Conservation (phyloP, 768 basidiomycete genomes). For the Rhodosporidiobolus odoratus region DNA sequence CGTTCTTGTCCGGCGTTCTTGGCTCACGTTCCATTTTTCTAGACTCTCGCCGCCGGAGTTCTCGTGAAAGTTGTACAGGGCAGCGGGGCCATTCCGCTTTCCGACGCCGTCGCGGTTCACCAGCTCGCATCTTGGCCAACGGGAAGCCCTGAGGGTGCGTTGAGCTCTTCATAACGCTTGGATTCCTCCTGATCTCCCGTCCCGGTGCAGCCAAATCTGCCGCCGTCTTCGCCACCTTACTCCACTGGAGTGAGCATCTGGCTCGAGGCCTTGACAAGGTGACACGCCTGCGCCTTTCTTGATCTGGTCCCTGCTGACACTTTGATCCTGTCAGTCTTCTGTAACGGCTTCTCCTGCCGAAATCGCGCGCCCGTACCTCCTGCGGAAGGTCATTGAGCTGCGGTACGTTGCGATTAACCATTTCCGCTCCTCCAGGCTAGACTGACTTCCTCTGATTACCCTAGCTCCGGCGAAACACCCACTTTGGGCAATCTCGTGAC, state of each 20-base stretch:
- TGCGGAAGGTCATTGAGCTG: conserved; percentile 41
- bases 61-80: conserved; percentile 26
- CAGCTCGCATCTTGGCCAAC: conserved; percentile 32
- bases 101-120: conserved; percentile 28
- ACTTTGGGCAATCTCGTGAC: conserved; percentile 27
- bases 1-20: background rate
- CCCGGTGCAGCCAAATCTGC: conserved; percentile 14
- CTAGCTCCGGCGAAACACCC: conserved; percentile 19
- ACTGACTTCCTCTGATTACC: background rate
- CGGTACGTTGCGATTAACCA: conserved; percentile 16
- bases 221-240: conserved; percentile 27
- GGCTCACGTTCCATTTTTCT: background rate
- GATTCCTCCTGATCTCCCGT: background rate
- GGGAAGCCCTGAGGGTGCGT: conserved; percentile 3
- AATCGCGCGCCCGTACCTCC: conserved; percentile 41
- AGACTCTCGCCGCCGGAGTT: conserved; percentile 8
- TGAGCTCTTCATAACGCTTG: background rate
- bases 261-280: conserved; percentile 23
- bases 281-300: background rate
- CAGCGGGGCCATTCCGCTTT: conserved; percentile 19
- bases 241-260: conserved; percentile 22
- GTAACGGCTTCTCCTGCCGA: conserved; percentile 38
- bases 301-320: background rate
- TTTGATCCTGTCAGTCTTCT: background rate
- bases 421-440: background rate